phyloP scores from a whole-genome alignment of 1,284 basidiomycete genomes.

The Irpex sp. region DNA sequence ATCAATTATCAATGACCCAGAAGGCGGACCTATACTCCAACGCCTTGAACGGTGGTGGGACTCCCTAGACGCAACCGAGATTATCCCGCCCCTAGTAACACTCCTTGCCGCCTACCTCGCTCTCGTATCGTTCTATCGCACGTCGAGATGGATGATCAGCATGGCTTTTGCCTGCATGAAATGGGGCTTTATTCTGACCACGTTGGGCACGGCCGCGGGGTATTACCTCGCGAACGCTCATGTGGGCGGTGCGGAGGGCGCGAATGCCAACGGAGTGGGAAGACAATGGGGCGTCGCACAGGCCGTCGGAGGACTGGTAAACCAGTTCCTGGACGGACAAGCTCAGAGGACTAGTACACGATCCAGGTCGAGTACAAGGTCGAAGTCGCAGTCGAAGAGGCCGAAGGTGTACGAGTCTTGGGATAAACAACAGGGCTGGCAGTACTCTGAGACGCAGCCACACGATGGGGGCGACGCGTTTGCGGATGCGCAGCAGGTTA shows the following conservation, averaged over 20 bases:
- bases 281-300: slow-evolving; percentile 34
- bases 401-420: slow-evolving; percentile 69
- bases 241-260: slow-evolving; percentile 22
- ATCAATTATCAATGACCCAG: slow-evolving; percentile 32
- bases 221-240: slow-evolving; percentile 42
- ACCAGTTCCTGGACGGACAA: slow-evolving; percentile 42
- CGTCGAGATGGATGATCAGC: slow-evolving; percentile 69
- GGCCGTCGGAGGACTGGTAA: slow-evolving; percentile 36
- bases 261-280: slow-evolving; percentile 20
- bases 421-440: slow-evolving; percentile 55
- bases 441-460: slow-evolving; percentile 39
- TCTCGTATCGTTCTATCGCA: slow-evolving; percentile 68
- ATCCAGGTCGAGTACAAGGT: slow-evolving; percentile 17
- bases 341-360: slow-evolving; percentile 29
- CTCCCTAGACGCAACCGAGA: slow-evolving; percentile 60
- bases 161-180: slow-evolving; percentile 67
- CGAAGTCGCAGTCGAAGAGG: slow-evolving; percentile 20
- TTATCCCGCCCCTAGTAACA: slow-evolving; percentile 72
- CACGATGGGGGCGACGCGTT: slow-evolving; percentile 15
- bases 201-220: slow-evolving; percentile 46
- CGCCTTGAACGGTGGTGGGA: neutral
- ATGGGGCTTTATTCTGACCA: slow-evolving; percentile 62
- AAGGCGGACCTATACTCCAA: neutral
- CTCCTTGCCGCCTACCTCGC: slow-evolving; percentile 71
- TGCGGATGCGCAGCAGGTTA: slow-evolving; percentile 36